These are phyloP conservation scores for Trichoderma sp. DNA, from an alignment of 2,329 filamentous ascomycete species.

Conservation along the genomic window DNA sequence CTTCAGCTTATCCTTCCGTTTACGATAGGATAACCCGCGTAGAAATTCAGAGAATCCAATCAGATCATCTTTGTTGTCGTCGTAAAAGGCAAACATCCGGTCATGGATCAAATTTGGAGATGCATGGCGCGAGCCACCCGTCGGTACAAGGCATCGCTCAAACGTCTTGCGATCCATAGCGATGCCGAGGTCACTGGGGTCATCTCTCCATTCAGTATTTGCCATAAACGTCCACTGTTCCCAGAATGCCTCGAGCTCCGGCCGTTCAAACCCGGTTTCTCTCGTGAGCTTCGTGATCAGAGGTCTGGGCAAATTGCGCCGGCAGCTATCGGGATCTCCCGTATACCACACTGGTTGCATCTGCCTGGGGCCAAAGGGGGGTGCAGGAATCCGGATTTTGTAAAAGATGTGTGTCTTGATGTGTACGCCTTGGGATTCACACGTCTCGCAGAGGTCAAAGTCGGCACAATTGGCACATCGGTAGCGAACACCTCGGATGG, in stretches of 20 bases:
- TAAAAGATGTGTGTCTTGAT: slow-evolving; percentile 94
- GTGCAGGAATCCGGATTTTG: slow-evolving; percentile 87
- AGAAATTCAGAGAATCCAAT: slow-evolving; percentile 94
- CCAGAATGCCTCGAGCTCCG: slow-evolving; percentile 89
- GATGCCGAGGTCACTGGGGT: slow-evolving; percentile 71
- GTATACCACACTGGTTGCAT: slow-evolving; percentile 84
- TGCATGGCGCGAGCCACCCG: slow-evolving; percentile 72
- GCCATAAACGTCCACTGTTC: slow-evolving; percentile 96
- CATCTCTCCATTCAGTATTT: slow-evolving; percentile 76
- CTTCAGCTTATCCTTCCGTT: slow-evolving; percentile 64
- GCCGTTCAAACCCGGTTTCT: slow-evolving; percentile 76
- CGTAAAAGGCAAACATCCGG: slow-evolving; percentile 95
- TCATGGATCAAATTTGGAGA: slow-evolving; percentile 90
- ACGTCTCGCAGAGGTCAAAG: slow-evolving; percentile 92
- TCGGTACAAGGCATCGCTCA: slow-evolving; percentile 82
- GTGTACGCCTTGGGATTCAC: slow-evolving; percentile 75
- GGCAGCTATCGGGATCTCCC: slow-evolving; percentile 72
- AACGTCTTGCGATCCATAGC: slow-evolving; percentile 94
- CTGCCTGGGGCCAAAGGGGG: slow-evolving; percentile 76
- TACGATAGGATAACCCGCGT: slow-evolving; percentile 70
- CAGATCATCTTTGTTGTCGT: slow-evolving; percentile 80
- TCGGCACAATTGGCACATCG: slow-evolving; percentile 94
- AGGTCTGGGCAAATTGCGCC: slow-evolving; percentile 61
- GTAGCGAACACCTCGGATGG: slow-evolving; percentile 89
- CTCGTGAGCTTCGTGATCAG: slow-evolving; percentile 66